Conservation (phyloP, 345 rosid species). For the Pelargonium nanum region DNA sequence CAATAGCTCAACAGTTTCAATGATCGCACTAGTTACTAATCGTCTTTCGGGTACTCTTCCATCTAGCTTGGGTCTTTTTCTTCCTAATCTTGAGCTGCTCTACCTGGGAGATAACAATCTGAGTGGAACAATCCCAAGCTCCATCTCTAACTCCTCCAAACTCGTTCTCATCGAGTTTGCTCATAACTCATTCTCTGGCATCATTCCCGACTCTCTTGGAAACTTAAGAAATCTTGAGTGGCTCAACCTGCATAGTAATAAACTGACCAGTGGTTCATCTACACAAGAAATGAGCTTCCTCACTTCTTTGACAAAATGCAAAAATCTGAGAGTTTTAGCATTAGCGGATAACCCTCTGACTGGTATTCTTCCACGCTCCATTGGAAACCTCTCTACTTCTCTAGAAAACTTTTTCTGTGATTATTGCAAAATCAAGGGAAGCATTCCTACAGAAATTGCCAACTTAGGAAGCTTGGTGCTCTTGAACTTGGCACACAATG, state of each 20-base stretch:
- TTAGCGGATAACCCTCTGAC: background rate
- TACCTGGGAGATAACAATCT: background rate
- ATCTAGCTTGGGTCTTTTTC: background rate
- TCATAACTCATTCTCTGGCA: no score
- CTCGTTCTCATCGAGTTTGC: no score
- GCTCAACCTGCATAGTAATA: no score
- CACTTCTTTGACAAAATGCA: slow-evolving; percentile 8
- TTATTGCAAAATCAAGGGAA: no score
- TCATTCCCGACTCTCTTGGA: no score
- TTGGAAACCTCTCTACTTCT: slow-evolving; percentile 4
- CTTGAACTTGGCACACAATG: background rate
- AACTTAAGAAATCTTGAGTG: no score
- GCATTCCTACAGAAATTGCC: no score
- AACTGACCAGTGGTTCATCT: no score
- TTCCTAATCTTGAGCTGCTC: background rate
- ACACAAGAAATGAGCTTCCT: background rate
- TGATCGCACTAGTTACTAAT: background rate
- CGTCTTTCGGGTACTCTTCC: background rate
- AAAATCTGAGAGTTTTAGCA: background rate
- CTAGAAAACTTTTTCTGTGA: no score
- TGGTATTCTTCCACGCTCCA: slow-evolving; percentile 3
- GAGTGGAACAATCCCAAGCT: no score
- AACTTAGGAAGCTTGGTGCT: background rate
- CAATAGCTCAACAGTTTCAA: no score
- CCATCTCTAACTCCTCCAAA: no score